These are phyloP conservation scores for Phialophora tarda DNA, from an alignment of 2,329 filamentous ascomycete genomes.

Conservation along the genomic window DNA sequence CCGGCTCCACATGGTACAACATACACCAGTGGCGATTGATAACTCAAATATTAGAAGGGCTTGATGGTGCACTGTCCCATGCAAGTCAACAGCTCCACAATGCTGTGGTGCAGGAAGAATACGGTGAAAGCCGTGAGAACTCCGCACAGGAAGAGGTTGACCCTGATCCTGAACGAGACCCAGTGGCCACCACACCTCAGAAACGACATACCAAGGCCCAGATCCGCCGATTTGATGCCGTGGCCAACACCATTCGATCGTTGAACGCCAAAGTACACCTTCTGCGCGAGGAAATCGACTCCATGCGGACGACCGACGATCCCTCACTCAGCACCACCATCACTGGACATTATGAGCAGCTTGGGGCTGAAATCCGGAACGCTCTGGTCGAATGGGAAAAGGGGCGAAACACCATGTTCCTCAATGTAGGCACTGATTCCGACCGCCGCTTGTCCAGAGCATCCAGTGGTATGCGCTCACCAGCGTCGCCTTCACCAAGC, in stretches of 20 bases:
- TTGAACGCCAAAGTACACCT: conserved; percentile 95
- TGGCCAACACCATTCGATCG: conserved; percentile 88
- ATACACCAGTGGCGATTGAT: conserved; percentile 58
- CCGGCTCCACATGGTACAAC: conserved; percentile 54
- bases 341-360: conserved; percentile 91
- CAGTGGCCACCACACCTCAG: conserved; percentile 65
- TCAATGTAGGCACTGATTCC: conserved; percentile 67
- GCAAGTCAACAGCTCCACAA: conserved; percentile 26
- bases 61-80: conserved; percentile 52
- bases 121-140: conserved; percentile 18
- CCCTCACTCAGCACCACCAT: conserved; percentile 78
- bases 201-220: conserved; percentile 85
- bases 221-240: conserved; percentile 81
- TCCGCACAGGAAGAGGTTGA: conserved; percentile 14
- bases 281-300: conserved; percentile 85
- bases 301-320: conserved; percentile 65
- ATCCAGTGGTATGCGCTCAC: conserved; percentile 41
- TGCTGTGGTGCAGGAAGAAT: conserved; percentile 32
- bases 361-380: conserved; percentile 82
- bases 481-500: conserved; percentile 52
- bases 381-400: conserved; percentile 85
- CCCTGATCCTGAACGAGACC: conserved; percentile 12
- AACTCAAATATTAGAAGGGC: conserved; percentile 77
- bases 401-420: conserved; percentile 80
- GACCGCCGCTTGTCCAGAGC: conserved; percentile 41